A percentile compares a stretch with the other conserved stretches of the same genome.
These are phyloP conservation scores for Mucor plumbeus DNA, from an alignment of 371 early-diverging fungal genomes.

Conservation along the genomic window DNA sequence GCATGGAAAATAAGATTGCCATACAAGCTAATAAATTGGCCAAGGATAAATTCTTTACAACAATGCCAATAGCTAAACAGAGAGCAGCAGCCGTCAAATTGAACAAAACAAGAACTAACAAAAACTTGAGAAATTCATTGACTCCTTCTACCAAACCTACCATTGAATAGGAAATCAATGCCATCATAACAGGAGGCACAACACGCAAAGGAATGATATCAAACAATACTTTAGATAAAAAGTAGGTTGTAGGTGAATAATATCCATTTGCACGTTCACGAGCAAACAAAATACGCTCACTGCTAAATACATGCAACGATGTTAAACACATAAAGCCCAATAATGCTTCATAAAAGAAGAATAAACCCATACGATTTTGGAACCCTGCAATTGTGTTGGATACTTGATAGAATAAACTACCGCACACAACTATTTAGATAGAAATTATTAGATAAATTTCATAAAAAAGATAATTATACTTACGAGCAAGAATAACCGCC, in stretches of 20 bases:
- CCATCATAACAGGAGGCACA: slow-evolving; percentile 86
- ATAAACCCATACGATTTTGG: slow-evolving; percentile 86
- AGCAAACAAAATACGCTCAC: slow-evolving; percentile 80
- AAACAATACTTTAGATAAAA: slow-evolving; percentile 76
- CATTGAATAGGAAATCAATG: slow-evolving; percentile 88
- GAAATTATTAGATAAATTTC: neutral
- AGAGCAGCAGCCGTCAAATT: slow-evolving; percentile 82
- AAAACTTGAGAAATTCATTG: slow-evolving; percentile 76
- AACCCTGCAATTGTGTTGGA: slow-evolving; percentile 83
- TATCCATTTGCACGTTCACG: slow-evolving; percentile 90
- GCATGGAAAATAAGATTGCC: slow-evolving; percentile 87
- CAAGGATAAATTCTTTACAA: slow-evolving; percentile 77
- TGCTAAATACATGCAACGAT: slow-evolving; percentile 75
- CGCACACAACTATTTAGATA: slow-evolving; percentile 56
- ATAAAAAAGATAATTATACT: slow-evolving; percentile 19
- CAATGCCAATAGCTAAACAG: slow-evolving; percentile 79
- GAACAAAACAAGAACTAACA: slow-evolving; percentile 84
- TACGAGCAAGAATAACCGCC: slow-evolving; percentile 72
- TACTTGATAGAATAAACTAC: slow-evolving; percentile 83
- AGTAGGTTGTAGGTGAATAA: slow-evolving; percentile 81
- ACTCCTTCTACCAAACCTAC: slow-evolving; percentile 77
- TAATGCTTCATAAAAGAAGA: slow-evolving; percentile 86
- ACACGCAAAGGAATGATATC: slow-evolving; percentile 90
- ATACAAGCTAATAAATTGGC: slow-evolving; percentile 81
- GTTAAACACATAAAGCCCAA: slow-evolving; percentile 83